Evolutionary conservation across 306 rosid species (phyloP), one percentile per base, ranked within the genome.

Genomic region (Betula pendula): DNA sequence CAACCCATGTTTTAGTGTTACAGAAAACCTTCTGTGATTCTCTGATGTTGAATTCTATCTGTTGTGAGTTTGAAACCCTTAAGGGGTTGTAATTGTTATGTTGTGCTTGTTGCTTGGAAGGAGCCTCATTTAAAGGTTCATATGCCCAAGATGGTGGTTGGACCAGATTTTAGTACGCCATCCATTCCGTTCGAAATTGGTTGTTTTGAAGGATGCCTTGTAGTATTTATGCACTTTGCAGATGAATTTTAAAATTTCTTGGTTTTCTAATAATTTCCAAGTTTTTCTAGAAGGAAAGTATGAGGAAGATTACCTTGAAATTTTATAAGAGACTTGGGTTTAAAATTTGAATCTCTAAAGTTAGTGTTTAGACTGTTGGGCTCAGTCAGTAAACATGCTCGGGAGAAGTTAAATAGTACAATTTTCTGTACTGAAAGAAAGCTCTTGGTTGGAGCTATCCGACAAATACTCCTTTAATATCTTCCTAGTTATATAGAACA

Each of bases 1-100:
- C 76, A 31, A 68, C 67, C 74, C 78, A 74, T 77, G 60, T 77
- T 77, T 24, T 13, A 56, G 19, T 35, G 38, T 59, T 22, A 70
- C 65, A 59, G 14, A 77, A 42, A 49, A 22, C 35, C 35, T n/a
- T n/a, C n/a, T 66, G 29, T 76, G 69, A 40, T 55, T 50, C 63
- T 20, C 65, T 60, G 53, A 60, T 69, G 44, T 71, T 47, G 29
- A 53, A 42, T 62, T 62, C 44, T 2, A 20, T 43, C 19, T 70
- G 62, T 70, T 75, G 55, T 45, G 62, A 68, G 67, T 66, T 59
- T 35, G 6, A 55, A 14, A 19, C 2, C 27, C 6, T 49, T 17
- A 52, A 70, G 76, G 78, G 25, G 8, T 14, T 55, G 71, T 62
- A 71, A 68, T 44, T 75, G 15, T 56, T 40, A 49, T 55, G 47